Percentiles rank a stretch among this genome's conserved stretches.
Evolutionary conservation across 2,329 filamentous ascomycete genomes (phyloP).

Genomic region (Botrytis fabae): DNA sequence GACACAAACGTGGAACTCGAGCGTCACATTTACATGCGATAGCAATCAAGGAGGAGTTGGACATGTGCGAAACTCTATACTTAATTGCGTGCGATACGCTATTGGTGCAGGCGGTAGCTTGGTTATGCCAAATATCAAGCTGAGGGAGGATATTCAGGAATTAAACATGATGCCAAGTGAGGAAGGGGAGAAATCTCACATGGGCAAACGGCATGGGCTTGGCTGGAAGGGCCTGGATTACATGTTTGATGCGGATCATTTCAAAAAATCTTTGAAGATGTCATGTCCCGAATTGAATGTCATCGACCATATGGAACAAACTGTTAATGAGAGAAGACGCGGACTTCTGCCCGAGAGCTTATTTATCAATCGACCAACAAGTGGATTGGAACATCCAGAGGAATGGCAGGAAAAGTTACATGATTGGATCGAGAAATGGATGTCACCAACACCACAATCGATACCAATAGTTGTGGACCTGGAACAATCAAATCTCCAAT

Average conservation of each 20-base stretch:
- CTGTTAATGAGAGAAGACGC: slow-evolving; percentile 27
- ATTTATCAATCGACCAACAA: slow-evolving; percentile 28
- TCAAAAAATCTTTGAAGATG: slow-evolving; percentile 32
- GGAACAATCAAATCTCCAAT: slow-evolving; percentile 32
- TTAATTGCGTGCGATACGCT: slow-evolving; percentile 46
- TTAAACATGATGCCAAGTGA: slow-evolving; percentile 22
- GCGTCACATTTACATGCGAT: slow-evolving; percentile 45
- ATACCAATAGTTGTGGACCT: slow-evolving; percentile 35
- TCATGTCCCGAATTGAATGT: slow-evolving; percentile 37
- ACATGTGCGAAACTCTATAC: slow-evolving; percentile 46
- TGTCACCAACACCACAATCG: slow-evolving; percentile 25
- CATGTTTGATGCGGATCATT: slow-evolving; percentile 37
- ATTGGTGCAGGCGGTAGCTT: slow-evolving; percentile 44
- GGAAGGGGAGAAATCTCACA: slow-evolving; percentile 23
- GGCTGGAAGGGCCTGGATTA: slow-evolving; percentile 38
- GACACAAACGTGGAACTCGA: slow-evolving; percentile 40
- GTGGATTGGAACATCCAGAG: slow-evolving; percentile 32
- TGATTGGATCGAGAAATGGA: slow-evolving; percentile 33
- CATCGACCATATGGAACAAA: slow-evolving; percentile 31
- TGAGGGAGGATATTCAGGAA: slow-evolving; percentile 40
- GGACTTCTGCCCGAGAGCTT: slow-evolving; percentile 35
- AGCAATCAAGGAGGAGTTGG: slow-evolving; percentile 45
- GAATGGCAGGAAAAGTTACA: slow-evolving; percentile 33
- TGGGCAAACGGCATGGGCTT: slow-evolving; percentile 31
- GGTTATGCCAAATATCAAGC: slow-evolving; percentile 43